phyloP scores from a whole-genome alignment of 352 stramenopile species.

The Blastocystis sp. region DNA sequence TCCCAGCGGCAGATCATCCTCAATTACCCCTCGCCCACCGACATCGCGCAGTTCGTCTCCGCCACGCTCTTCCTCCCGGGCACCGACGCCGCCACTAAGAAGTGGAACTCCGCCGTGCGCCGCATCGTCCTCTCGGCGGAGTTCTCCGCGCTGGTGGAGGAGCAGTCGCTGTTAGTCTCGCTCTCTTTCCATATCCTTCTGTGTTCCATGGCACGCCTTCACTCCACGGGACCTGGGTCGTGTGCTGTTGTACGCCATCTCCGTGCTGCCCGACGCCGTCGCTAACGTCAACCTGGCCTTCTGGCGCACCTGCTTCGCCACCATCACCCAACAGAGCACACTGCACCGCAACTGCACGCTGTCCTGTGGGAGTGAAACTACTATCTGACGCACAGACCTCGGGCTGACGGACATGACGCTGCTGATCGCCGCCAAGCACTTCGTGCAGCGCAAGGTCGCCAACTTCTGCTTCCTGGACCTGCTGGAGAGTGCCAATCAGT shows the following conservation, averaged over 20 bases:
- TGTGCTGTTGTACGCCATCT: not conserved
- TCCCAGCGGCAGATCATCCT: slow-evolving; percentile 40
- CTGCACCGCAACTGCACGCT: not conserved
- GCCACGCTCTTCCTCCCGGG: slow-evolving; percentile 9
- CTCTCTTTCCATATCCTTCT: slow-evolving; percentile 54
- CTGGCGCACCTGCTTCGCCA: slow-evolving; percentile 5
- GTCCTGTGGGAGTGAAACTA: not conserved
- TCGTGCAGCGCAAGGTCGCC: slow-evolving; percentile 5
- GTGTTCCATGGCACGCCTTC: not conserved
- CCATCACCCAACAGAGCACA: slow-evolving; percentile 11
- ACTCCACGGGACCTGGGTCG: not conserved
- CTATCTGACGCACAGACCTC: not conserved
- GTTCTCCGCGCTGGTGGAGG: slow-evolving; percentile 4
- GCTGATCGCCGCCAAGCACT: slow-evolving; percentile 46
- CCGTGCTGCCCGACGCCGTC: not conserved
- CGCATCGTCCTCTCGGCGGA: not conserved
- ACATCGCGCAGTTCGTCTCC: not conserved
- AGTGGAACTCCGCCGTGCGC: slow-evolving; percentile 29
- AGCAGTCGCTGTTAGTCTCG: slow-evolving; percentile 4
- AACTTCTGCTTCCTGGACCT: slow-evolving; percentile 54
- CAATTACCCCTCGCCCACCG: slow-evolving; percentile 7
- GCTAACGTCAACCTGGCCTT: not conserved
- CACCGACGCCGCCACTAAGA: not conserved
- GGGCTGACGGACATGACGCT: slow-evolving; percentile 24
- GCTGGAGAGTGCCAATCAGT: slow-evolving; percentile 9